Conservation (phyloP, 352 stramenopile species). For the Phytophthora pseudosyringae region DNA sequence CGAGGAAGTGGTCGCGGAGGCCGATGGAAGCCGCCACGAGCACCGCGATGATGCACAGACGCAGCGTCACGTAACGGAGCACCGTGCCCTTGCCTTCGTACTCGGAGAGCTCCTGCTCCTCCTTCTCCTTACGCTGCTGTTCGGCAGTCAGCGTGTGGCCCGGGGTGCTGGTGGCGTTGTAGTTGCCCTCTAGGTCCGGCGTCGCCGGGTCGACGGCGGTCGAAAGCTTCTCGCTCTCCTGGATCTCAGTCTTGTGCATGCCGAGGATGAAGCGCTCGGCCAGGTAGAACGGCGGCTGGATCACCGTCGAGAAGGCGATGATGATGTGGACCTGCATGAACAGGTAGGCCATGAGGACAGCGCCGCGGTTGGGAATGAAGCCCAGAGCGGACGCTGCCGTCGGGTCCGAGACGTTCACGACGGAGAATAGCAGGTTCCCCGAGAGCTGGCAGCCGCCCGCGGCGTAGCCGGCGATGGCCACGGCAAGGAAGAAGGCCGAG, state of each 20-base stretch:
- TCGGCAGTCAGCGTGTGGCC: conserved; percentile 1
- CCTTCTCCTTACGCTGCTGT: conserved; percentile 27
- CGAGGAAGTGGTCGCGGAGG: conserved; percentile 38
- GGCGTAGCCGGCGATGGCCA: conserved; percentile 48
- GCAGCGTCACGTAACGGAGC: conserved; percentile 36
- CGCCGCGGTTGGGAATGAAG: conserved; percentile 32
- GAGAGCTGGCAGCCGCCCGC: conserved; percentile 51
- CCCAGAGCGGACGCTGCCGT: conserved; percentile 29
- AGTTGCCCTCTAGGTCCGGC: conserved; percentile 39
- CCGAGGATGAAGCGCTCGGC: conserved; percentile 50
- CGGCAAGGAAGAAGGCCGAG: conserved; percentile 47
- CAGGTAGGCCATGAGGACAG: conserved; percentile 40
- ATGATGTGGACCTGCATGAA: conserved; percentile 53
- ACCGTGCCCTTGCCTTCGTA: conserved; percentile 21
- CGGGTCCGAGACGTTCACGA: conserved; percentile 37
- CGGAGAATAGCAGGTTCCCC: conserved; percentile 42
- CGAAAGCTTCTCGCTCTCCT: conserved; percentile 32
- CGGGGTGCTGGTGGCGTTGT: conserved; percentile 21
- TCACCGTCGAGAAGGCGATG: conserved; percentile 51
- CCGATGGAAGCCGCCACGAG: conserved; percentile 32
- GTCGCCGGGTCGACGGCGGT: conserved; percentile 17
- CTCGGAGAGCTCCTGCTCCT: conserved; percentile 27
- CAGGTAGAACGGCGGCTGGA: conserved; percentile 55
- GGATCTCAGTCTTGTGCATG: conserved; percentile 37
- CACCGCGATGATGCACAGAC: conserved; percentile 36